Evolutionary conservation across 768 basidiomycete species (phyloP), one percentile per base, ranked within the genome.

Genomic region (Lentinus tigrinus): DNA sequence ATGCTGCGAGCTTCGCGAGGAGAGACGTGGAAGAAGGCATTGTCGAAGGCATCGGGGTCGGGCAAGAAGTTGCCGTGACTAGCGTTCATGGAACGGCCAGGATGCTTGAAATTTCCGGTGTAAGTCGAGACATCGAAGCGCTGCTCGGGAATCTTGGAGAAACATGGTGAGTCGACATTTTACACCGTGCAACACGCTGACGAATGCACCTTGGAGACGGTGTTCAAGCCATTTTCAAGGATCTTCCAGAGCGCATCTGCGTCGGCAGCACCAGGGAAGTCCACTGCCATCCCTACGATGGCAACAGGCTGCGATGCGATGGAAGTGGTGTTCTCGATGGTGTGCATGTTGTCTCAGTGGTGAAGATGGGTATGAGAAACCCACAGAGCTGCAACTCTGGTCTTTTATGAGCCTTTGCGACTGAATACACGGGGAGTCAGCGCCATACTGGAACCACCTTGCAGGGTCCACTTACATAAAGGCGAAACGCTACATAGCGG

Each of bases 1-100:
- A 90, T 90, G 68, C 76, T 82, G 58, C 74, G 81, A 14, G 89
- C 88, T 70, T 91, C 89, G 5, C 89, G 81, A 2, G 89, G 88
- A 39, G 84, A 87, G 44, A 89, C 81, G 40, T 80, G 83, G 76
- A 91, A 91, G 67, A 89, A 88, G 67, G 72, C 75, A 67, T 88
- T 76, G 67, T 91, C 89, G 64, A 91, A 91, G 48, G 76, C 74
- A 60, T 81, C 83, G 27, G 77, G 73, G 40, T 78, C 75, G 19
- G 77, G 70, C 50, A 91, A 68, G 67, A 91, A 91, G 67, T 90
- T 88, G 24, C 86, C 88, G 0, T 75, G 82, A 24, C 72, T 75
- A 13, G 81, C 78, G 61, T 78, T 81, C 73, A 85, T 78, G 27
- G 68, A 68, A 28, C 79, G 80, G 31, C 74, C 73, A 7, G 73